Base-by-base conservation (phyloP, 768 basidiomycete genomes). In the Suillus alpinus region DNA sequence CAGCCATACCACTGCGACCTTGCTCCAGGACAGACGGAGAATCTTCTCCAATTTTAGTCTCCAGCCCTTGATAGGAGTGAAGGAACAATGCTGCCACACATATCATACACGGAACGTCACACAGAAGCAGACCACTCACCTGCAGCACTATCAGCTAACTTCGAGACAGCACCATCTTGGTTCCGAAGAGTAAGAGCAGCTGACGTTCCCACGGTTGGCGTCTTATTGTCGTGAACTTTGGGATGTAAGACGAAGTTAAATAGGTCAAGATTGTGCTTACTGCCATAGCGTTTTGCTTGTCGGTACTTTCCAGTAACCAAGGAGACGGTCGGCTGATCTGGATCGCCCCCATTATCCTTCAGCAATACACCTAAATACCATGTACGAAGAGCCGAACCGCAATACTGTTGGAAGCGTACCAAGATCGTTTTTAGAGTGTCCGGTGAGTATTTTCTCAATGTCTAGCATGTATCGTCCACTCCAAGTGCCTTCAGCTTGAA, bases 1-100 rank as follows among this genome's bases (percentile, higher is more conserved):
- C 83, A 41, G 96, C 94, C 50, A 96, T 89, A 6, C 96, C 96
- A 65, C 84, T 91, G 50, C 94, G 77, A 0, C 96, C 96, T 72
- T 96, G 91, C 75, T 97, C 93, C 61, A 98, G 73, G 43, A 88
- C 72, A 63, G 89, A 84, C 0, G 95, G 95, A 1, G 79, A 82
- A 67, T 96, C 92, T 71, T 91, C 78, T 0, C 92, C 94, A 12
- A 88, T 66, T 9, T 90, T 81, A 23, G 84, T 75, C 61, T 98
- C 95, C 29, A 98, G 78, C 1, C 96, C 96, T 46, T 81, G 84
- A 75, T 89, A 98, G 0, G 83, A 85, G 51, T 95, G 83, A 18
- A 97, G 76, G 74, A 90, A 94, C 67, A 65, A 85, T 80, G 44
- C 83, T 93, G 86, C 62, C 14, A 37, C 57, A 43, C 51, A 62